Base-by-base conservation (phyloP, 805 yeast species). In the Hanseniaspora hatyaiensis region DNA sequence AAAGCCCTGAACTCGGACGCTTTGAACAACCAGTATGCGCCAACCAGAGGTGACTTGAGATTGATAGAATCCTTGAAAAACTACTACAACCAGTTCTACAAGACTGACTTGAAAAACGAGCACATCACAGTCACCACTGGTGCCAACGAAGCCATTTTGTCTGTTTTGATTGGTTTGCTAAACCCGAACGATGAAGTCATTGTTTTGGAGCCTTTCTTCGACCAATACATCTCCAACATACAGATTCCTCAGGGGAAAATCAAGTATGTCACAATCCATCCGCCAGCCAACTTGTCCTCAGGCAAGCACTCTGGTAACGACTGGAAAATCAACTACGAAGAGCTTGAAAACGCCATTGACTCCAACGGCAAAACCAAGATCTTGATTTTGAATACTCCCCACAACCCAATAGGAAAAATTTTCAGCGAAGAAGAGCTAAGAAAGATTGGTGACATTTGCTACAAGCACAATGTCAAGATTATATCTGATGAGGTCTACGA, bases 401-500 rank as follows among this genome's bases (percentile, higher is more conserved):
- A 92, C 67, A 92, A 92, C 63, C 98, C 98, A 23, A 75, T 89
- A 51, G 98, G 98, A 22, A 92, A 92, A 62, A 78, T 88, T 19
- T 83, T 87, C 65, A 76, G 80, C 50, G 73, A 71, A 43, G 80
- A 75, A 24, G 98, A 92, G 65, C 72, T 92, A 54, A 61, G 65
- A 15, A 70, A 71, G 52, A 77, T 92, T 54, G 97, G 97, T 37
- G 68, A 80, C 40, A 63, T 92, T 44, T 94, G 95, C 41, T 84
- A 87, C 40, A 76, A 87, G 54, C 76, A 92, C 65, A 88, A 89
- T 64, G 66, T 92, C 51, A 70, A 85, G 32, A 74, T 92, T 49
- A 68, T 92, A 29, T 80, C 95, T 32, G 98, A 92, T 64, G 98
- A 92, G 65, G 98, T 92, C 23, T 92, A 92, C 62, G 97, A 92